Evolutionary conservation across 371 early-diverging fungal genomes (phyloP), one percentile per base, ranked within the genome.

Genomic region (Lichtheimia corymbifera): DNA sequence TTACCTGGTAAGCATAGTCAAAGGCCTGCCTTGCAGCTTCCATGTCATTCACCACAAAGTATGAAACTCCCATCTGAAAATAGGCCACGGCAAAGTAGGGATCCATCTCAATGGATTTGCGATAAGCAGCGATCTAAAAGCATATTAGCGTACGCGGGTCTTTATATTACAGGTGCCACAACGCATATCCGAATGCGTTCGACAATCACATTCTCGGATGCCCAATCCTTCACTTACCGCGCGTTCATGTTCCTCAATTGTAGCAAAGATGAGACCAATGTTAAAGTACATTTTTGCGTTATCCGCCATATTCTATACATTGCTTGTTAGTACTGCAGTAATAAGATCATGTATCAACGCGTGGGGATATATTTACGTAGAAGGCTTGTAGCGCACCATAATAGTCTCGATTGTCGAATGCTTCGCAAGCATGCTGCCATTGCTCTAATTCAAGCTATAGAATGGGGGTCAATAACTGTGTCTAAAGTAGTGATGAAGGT

Each of bases 201-300:
- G 35, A 55, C 27, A 43, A 54, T 47, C 50, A 61, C 43, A 20
- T 55, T 55, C 41, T 42, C 24, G 20, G 41, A 25, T 55, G 41
- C 55, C 55, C 28, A 53, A 53, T 53, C 30, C 30, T 40, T 30
- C 17, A 70, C 85, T 85, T 90, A 93, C 95, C 62, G 97, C 96
- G 61, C 84, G 86, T 40, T 90, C 84, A 72, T 91, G 84, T 66
- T 93, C 85, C 25, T 87, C 87, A 50, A 90, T 67, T 18, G 88
- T 85, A 12, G 90, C 83, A 53, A 88, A 86, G 51, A 92, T 88
- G 58, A 93, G 83, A 9, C 93, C 97, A 71, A 97, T 92, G 72
- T 97, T 97, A 74, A 95, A 97, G 79, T 94, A 92, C 62, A 97
- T 93, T 76, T 95, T 96, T 42, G 97, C 89, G 25, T 88, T 88